Conservation (phyloP, 2,329 filamentous ascomycete species). For the Periconia digitata region DNA sequence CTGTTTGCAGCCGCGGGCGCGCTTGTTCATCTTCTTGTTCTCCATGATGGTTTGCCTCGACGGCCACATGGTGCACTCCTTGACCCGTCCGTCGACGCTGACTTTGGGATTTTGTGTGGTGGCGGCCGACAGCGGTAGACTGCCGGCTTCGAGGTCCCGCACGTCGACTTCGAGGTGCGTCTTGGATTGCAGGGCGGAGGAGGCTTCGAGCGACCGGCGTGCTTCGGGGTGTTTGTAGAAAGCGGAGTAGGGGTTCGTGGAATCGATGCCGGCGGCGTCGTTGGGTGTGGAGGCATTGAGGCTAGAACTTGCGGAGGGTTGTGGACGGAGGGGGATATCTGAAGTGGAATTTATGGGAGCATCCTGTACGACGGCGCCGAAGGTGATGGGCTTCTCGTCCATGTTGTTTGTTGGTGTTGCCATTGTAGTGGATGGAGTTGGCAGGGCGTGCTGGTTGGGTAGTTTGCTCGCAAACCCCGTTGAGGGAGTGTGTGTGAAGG, state of each 20-base stretch:
- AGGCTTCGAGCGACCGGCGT: constrained; percentile 43
- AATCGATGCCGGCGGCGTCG: constrained; percentile 37
- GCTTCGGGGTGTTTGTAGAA: constrained; percentile 53
- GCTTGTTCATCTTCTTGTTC: constrained; percentile 44
- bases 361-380: constrained; percentile 46
- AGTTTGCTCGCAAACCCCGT: neutral
- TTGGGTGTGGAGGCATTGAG: no score
- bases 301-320: constrained; percentile 39
- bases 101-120: constrained; percentile 45
- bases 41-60: constrained; percentile 51
- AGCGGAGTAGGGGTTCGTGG: constrained; percentile 47
- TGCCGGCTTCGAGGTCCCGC: constrained; percentile 44
- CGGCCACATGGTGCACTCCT: constrained; percentile 57
- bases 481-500: neutral
- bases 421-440: constrained; percentile 22
- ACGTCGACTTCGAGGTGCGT: constrained; percentile 33
- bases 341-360: constrained; percentile 15
- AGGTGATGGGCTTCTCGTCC: constrained; percentile 40
- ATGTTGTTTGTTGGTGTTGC: constrained; percentile 33
- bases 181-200: constrained; percentile 28
- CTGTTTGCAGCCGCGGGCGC: constrained; percentile 42
- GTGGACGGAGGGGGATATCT: constrained; percentile 28
- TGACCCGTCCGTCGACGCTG: constrained; percentile 46
- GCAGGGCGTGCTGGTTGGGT: neutral
- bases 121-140: constrained; percentile 36